phyloP scores from a whole-genome alignment of 2,329 filamentous ascomycete species.

The Alternaria viburni region DNA sequence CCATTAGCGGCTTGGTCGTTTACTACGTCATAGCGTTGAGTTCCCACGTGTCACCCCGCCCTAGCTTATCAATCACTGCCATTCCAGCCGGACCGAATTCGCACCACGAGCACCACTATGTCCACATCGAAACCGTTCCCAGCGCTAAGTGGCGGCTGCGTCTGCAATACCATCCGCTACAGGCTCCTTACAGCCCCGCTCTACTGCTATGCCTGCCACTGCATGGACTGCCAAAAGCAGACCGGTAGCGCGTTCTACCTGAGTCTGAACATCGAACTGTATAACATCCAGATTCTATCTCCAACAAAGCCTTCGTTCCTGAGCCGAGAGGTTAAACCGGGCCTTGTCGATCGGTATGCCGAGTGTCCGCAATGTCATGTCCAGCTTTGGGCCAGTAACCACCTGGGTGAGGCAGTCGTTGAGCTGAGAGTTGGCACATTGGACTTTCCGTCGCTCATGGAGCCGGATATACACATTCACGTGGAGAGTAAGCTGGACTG shows the following conservation, averaged over 20 bases:
- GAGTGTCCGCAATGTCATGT: conserved; percentile 32
- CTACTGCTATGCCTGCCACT: conserved; percentile 42
- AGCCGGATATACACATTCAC: conserved; percentile 39
- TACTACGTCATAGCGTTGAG: neutral
- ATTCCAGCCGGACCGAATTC: neutral
- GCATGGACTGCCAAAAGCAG: conserved; percentile 34
- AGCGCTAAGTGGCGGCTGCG: conserved; percentile 30
- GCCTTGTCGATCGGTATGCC: neutral
- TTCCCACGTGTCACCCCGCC: neutral
- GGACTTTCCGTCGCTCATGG: conserved; percentile 37
- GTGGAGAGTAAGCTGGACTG: conserved; percentile 39
- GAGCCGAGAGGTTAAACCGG: neutral
- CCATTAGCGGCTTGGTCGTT: neutral
- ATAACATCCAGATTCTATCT: conserved; percentile 28
- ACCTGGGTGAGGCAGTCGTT: conserved; percentile 6
- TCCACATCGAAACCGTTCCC: conserved; percentile 28
- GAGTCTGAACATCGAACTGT: conserved; percentile 32
- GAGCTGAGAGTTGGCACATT: conserved; percentile 34
- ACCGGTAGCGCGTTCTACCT: conserved; percentile 33
- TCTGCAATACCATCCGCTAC: conserved; percentile 32
- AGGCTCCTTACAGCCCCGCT: conserved; percentile 37
- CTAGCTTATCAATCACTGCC: neutral
- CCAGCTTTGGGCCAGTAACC: conserved; percentile 26
- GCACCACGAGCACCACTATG: neutral
- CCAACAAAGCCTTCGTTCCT: conserved; percentile 14